Conservation (phyloP, 2,329 filamentous ascomycete species). For the Ustilaginoidea virens region DNA sequence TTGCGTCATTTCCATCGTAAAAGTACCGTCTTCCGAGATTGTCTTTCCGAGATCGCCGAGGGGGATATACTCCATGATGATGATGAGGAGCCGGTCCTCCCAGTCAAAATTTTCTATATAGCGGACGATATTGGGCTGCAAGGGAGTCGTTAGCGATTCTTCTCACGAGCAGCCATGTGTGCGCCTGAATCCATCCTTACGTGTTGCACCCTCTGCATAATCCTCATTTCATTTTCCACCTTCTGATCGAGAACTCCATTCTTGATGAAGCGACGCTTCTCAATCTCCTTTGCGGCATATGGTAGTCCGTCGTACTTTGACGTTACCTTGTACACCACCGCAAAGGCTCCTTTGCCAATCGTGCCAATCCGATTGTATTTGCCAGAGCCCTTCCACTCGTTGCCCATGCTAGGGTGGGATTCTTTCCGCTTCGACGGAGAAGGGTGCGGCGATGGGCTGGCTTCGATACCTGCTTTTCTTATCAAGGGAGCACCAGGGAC, state of each 20-base stretch:
- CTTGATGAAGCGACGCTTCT: constrained; percentile 87
- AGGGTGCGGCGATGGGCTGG: constrained; percentile 3
- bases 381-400: constrained; percentile 68
- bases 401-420: constrained; percentile 20
- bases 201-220: constrained; percentile 77
- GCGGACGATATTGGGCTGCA: constrained; percentile 73
- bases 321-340: constrained; percentile 80
- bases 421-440: constrained; percentile 12
- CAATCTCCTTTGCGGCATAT: constrained; percentile 86
- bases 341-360: constrained; percentile 90
- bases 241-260: constrained; percentile 81
- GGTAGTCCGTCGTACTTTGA: constrained; percentile 69
- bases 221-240: constrained; percentile 92
- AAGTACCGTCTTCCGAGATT: constrained; percentile 42
- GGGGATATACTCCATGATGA: constrained; percentile 88
- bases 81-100: constrained; percentile 72
- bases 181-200: too few relatives aligned
- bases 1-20: constrained; percentile 55
- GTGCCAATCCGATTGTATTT: constrained; percentile 71
- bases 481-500: constrained; percentile 8
- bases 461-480: constrained; percentile 3
- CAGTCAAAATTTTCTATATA: constrained; percentile 83
- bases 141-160: too few relatives aligned
- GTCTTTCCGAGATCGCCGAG: constrained; percentile 70
- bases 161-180: too few relatives aligned